Evolutionary conservation across 306 rosid genomes (phyloP), one percentile per base, ranked within the genome.

Genomic region (Lagenaria siceraria): DNA sequence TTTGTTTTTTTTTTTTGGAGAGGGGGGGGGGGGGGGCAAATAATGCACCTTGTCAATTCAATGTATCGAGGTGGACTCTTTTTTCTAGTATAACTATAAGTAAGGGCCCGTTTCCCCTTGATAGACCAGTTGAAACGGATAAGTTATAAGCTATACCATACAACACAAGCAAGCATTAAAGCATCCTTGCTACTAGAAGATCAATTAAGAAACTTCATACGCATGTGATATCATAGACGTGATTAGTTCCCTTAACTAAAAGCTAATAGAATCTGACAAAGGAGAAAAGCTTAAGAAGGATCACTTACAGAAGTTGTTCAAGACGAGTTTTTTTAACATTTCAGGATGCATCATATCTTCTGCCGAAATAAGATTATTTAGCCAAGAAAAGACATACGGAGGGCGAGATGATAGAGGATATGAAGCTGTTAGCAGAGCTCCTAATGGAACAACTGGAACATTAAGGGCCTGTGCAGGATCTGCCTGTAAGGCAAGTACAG

Each of bases 311-410:
- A 96, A 96, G 88, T 96, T 96, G 86, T 93, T 96, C 84, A 90
- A 78, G 79, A 96, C 92, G 55, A 96, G 98, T 78, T 88, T 92
- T 84, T 86, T 81, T 68, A 92, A 82, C 80, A 92, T 83, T 56
- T 92, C 97, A 25, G 99, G 96, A 68, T 96, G 89, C 99, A 96
- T 96, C 99, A 96, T 96, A 82, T 85, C 91, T 87, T 90, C 91
- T 17, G 98, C 92, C 27, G 99, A 92, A 85, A 96, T 92, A 84
- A 92, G 87, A 81, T 84, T 48, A 80, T 96, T 90, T 73, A 96
- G 82, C 98, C 99, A 88, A 35, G 99, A 84, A 31, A 88, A 79
- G 59, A 84, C 99, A 86, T 89, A 90, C 75, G 98, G 94, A 33
- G 97, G 88, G 22, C 78, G 78, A 59, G 87, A 88, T 83, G 99